Conservation (phyloP, 1,139 yeast genomes). For the Wickerhamomyces sp. region DNA sequence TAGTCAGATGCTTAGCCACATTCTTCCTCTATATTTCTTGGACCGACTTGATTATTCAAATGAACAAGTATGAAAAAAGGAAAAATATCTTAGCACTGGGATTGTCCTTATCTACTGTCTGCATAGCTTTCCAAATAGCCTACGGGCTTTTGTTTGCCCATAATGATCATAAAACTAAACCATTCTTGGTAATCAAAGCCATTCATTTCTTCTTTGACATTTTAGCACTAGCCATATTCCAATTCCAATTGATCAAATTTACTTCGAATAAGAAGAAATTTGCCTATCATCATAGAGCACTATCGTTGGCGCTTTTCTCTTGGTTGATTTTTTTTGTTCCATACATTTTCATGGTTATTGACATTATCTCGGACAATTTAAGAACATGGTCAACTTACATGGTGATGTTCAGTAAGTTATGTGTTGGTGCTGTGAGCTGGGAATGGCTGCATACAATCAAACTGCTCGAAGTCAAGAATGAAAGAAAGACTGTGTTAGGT, state of each 20-base stretch:
- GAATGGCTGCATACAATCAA: constrained; percentile 46
- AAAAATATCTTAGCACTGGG: constrained; percentile 21
- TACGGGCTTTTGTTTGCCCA: constrained; percentile 6
- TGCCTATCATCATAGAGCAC: constrained; percentile 33
- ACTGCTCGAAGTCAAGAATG: neutral
- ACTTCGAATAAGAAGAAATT: constrained; percentile 25
- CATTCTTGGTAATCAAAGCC: constrained; percentile 8
- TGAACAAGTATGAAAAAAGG: constrained; percentile 15
- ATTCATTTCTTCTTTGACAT: constrained; percentile 18
- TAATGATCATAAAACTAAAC: neutral
- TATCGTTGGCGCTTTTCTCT: constrained; percentile 40
- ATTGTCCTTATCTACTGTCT: constrained; percentile 4
- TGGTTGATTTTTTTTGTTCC: constrained; percentile 30
- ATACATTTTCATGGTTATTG: neutral
- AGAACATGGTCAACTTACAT: constrained; percentile 43
- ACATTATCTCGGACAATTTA: constrained; percentile 24
- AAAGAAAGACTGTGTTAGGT: constrained; percentile 25
- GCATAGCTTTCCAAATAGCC: constrained; percentile 9
- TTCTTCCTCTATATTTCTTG: constrained; percentile 37
- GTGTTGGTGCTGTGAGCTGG: constrained; percentile 42
- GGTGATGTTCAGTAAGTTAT: constrained; percentile 32
- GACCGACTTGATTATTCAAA: constrained; percentile 29
- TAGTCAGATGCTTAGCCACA: constrained; percentile 32
- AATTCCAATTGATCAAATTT: constrained; percentile 9
- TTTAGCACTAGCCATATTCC: constrained; percentile 15